Evolutionary conservation across 352 stramenopile genomes (phyloP).

Genomic region (Globisporangium middletonii): DNA sequence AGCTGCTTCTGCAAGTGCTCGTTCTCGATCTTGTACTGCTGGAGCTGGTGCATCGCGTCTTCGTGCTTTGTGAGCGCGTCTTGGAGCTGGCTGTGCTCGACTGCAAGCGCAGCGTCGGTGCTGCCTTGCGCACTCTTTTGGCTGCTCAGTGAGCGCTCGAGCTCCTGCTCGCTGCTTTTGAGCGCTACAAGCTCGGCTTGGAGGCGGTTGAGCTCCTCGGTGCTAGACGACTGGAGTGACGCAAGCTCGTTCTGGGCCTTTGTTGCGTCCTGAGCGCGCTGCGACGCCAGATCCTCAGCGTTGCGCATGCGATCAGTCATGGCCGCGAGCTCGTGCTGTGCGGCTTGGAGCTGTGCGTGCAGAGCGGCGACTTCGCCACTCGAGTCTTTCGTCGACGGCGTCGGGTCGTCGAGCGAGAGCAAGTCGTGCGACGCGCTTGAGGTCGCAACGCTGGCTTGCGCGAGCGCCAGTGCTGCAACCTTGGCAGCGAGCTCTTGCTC

Average conservation of each 20-base stretch:
- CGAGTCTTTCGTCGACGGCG: conserved; percentile 5
- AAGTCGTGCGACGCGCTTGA: conserved; percentile 12
- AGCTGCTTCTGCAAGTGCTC: conserved; percentile 65
- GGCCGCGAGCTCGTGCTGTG: conserved; percentile 25
- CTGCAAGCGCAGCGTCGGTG: conserved; percentile 14
- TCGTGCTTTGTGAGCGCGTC: conserved; percentile 23
- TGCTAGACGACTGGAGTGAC: conserved; percentile 21
- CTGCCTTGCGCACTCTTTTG: conserved; percentile 16
- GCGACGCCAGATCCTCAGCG: conserved; percentile 23
- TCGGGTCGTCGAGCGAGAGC: conserved; percentile 12
- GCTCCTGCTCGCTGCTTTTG: conserved; percentile 25
- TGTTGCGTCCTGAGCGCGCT: conserved; percentile 20
- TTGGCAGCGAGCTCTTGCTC: conserved; percentile 52
- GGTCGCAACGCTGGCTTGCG: conserved; percentile 14
- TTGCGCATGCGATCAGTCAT: conserved; percentile 28
- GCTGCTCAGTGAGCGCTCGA: conserved; percentile 20
- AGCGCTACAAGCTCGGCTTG: conserved; percentile 33
- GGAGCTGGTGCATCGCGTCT: conserved; percentile 39
- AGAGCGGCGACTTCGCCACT: conserved; percentile 29
- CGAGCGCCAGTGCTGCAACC: conserved; percentile 20
- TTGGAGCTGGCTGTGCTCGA: conserved; percentile 31
- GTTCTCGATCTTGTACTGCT: conserved; percentile 74
- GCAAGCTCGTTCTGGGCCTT: conserved; percentile 28
- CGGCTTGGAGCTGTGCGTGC: conserved; percentile 27
- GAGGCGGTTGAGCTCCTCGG: conserved; percentile 32